phyloP scores from a whole-genome alignment of 2,329 filamentous ascomycete genomes.

The Alternaria consortialis region DNA sequence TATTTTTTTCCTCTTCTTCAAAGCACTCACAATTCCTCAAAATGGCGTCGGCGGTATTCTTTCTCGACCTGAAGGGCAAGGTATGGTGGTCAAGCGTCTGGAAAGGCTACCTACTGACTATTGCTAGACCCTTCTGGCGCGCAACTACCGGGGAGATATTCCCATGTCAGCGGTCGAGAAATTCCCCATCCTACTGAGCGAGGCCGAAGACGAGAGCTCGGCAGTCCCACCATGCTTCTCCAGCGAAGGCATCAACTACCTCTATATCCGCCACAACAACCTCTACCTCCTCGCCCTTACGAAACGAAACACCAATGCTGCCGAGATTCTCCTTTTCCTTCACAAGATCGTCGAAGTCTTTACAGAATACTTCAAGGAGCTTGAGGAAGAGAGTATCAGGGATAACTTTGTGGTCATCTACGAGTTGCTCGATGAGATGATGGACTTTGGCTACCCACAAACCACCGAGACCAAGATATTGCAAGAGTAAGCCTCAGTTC shows the following conservation, averaged over 20 bases:
- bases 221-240: constrained; percentile 98
- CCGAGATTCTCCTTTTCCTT: constrained; percentile 96
- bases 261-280: constrained; percentile 99
- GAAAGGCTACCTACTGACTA: constrained; percentile 39
- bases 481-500: constrained; percentile 70
- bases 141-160: constrained; percentile 98
- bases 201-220: constrained; percentile 98
- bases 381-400: constrained; percentile 97
- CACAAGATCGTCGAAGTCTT: constrained; percentile 99
- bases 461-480: constrained; percentile 98
- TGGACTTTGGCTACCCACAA: constrained; percentile 99
- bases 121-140: constrained; percentile 88
- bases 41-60: constrained; percentile 98
- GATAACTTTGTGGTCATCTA: constrained; percentile 99
- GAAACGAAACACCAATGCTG: constrained; percentile 98
- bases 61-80: constrained; percentile 99
- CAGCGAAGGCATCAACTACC: constrained; percentile 98
- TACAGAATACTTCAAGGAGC: constrained; percentile 99
- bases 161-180: constrained; percentile 99
- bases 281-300: constrained; percentile 97
- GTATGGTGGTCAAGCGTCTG: constrained; percentile 60
- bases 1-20: neutral
- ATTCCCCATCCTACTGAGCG: constrained; percentile 93
- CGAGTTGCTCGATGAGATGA: constrained; percentile 99
- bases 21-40: constrained; percentile 29